Evolutionary conservation across 352 stramenopile genomes (phyloP).

Genomic region (Pythium oligandrum): DNA sequence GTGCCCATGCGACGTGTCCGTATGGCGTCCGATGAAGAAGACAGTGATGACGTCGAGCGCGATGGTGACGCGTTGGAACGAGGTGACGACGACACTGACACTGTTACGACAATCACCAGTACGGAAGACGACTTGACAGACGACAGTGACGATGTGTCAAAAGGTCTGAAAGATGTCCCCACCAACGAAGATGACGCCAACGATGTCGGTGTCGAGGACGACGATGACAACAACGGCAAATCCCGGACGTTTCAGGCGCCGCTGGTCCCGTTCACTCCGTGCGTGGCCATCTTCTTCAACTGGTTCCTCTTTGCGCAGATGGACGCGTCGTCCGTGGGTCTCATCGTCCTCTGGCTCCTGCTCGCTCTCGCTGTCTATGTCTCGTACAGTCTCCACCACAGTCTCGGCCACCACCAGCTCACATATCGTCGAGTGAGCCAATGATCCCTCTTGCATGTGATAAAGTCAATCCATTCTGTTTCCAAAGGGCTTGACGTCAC

Average conservation of each 20-base stretch:
- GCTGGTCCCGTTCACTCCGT: slow-evolving; percentile 72
- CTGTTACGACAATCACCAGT: too few relatives aligned
- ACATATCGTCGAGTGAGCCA: slow-evolving; percentile 28
- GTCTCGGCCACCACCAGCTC: slow-evolving; percentile 63
- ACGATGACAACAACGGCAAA: slow-evolving; percentile 32
- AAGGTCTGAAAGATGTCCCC: not conserved
- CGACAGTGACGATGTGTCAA: too few relatives aligned
- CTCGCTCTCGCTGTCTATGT: slow-evolving; percentile 67
- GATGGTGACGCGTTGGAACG: too few relatives aligned
- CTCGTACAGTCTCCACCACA: slow-evolving; percentile 65
- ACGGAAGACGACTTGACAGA: too few relatives aligned
- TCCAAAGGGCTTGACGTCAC: too few relatives aligned
- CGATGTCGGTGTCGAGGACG: slow-evolving; percentile 7
- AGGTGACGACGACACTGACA: too few relatives aligned
- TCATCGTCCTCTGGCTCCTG: slow-evolving; percentile 66
- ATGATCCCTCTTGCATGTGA: too few relatives aligned
- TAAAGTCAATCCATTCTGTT: too few relatives aligned
- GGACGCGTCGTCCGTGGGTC: slow-evolving; percentile 49
- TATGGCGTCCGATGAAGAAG: too few relatives aligned
- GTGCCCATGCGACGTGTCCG: too few relatives aligned
- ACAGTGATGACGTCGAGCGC: too few relatives aligned
- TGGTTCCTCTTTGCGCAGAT: slow-evolving; percentile 86
- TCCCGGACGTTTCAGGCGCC: slow-evolving; percentile 51
- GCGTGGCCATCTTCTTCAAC: slow-evolving; percentile 84
- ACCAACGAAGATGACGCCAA: not conserved